Conservation (phyloP, 2,329 filamentous ascomycete species). For the Aureobasidium leucospermi region DNA sequence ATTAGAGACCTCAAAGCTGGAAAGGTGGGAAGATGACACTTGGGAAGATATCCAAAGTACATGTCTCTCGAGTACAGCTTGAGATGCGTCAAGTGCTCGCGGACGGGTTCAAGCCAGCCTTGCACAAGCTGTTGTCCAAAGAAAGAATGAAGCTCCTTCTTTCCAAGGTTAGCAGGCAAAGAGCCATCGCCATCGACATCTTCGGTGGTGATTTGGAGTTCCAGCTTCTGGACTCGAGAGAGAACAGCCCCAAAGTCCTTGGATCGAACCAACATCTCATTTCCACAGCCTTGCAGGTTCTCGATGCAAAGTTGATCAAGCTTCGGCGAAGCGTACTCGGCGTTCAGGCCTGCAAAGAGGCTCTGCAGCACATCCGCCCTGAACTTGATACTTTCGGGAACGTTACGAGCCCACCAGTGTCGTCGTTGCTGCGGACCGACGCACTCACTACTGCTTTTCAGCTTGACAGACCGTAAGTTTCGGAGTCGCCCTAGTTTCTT, state of each 20-base stretch:
- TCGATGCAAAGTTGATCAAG: constrained; percentile 19
- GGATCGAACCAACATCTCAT: constrained; percentile 13
- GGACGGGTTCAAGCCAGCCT: constrained; percentile 22
- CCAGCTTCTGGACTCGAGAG: constrained; percentile 17
- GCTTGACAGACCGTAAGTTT: constrained; percentile 3
- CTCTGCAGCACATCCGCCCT: constrained; percentile 7
- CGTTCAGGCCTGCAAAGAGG: constrained; percentile 9
- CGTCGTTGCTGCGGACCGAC: constrained; percentile 6
- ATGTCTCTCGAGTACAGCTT: constrained; percentile 30
- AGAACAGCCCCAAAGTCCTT: constrained; percentile 19
- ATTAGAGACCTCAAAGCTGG: constrained; percentile 34
- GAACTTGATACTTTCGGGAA: constrained; percentile 12
- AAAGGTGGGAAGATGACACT: constrained; percentile 33
- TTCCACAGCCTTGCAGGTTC: constrained; percentile 21
- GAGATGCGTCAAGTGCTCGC: constrained; percentile 27
- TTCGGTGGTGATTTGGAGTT: constrained; percentile 21
- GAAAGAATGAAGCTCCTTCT: constrained; percentile 17
- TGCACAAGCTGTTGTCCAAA: constrained; percentile 19
- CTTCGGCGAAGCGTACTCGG: not conserved
- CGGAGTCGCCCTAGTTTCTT: not conserved
- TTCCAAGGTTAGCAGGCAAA: constrained; percentile 17
- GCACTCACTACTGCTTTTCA: constrained; percentile 7
- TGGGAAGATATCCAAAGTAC: constrained; percentile 37
- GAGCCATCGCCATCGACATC: constrained; percentile 11
- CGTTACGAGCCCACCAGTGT: constrained; percentile 9